phyloP scores from a whole-genome alignment of 164 flowering plant species.

The Macadamia tetraphylla region DNA sequence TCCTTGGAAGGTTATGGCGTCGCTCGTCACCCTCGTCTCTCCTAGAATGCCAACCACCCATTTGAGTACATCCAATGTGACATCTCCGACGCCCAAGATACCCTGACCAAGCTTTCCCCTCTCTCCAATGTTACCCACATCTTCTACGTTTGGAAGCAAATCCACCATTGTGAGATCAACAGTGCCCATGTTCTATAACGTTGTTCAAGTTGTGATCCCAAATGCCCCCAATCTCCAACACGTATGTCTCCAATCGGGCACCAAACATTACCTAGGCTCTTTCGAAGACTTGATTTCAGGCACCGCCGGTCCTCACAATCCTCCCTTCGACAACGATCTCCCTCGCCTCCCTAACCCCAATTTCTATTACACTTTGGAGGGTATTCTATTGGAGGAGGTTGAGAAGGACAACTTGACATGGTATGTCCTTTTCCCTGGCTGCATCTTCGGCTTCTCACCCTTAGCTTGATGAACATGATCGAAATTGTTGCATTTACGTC shows the following conservation, averaged over 20 bases:
- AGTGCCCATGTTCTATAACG: conserved; percentile 58
- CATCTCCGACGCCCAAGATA: conserved; percentile 36
- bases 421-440: conserved; percentile 60
- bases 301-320: conserved; percentile 29
- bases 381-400: conserved; percentile 47
- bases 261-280: conserved; percentile 59
- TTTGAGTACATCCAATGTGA: conserved; percentile 75
- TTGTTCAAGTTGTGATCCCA: conserved; percentile 51
- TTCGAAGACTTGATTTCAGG: conserved; percentile 28
- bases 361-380: conserved; percentile 63
- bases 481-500: conserved; percentile 68
- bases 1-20: conserved; percentile 90
- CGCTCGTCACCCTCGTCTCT: conserved; percentile 60
- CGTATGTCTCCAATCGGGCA: conserved; percentile 67
- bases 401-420: conserved; percentile 49
- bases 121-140: conserved; percentile 71
- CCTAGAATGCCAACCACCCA: conserved; percentile 51
- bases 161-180: conserved; percentile 42
- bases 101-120: conserved; percentile 45
- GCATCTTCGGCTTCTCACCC: conserved; percentile 73
- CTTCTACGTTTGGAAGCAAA: conserved; percentile 59
- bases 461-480: conserved; percentile 62
- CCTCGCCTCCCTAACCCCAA: conserved; percentile 51
- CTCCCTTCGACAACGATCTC: conserved; percentile 66
- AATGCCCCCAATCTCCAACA: conserved; percentile 58